Evolutionary conservation across 1,284 basidiomycete species (phyloP).

Genomic region (Ustilago shanxiensis): DNA sequence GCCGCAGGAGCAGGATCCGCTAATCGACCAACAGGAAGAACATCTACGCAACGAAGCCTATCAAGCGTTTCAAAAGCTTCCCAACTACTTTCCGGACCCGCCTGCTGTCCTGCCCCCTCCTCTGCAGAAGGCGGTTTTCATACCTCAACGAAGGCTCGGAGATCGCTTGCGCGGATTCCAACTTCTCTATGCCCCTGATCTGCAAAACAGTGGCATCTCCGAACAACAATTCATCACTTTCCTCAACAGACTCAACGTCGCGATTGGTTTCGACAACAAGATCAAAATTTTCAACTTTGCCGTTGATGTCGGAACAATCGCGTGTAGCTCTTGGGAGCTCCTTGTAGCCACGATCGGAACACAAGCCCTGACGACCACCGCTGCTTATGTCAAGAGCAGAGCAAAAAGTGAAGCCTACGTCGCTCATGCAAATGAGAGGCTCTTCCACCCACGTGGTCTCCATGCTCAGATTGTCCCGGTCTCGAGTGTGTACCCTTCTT

Average conservation of each 20-base stretch:
- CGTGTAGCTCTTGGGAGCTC: slow-evolving; percentile 25
- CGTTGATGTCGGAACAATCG: slow-evolving; percentile 25
- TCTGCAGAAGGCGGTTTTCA: slow-evolving; percentile 22
- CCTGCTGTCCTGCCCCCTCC: slow-evolving; percentile 10
- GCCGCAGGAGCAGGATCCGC: neutral
- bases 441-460: slow-evolving; percentile 24
- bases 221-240: slow-evolving; percentile 23
- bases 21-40: neutral
- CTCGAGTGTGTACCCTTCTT: neutral
- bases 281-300: slow-evolving; percentile 38
- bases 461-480: slow-evolving; percentile 24
- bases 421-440: slow-evolving; percentile 17
- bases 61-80: slow-evolving; percentile 1
- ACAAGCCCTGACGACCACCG: slow-evolving; percentile 22
- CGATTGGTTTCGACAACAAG: slow-evolving; percentile 32
- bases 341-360: slow-evolving; percentile 21
- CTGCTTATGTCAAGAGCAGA: slow-evolving; percentile 18
- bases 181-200: slow-evolving; percentile 23
- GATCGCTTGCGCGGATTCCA: slow-evolving; percentile 32
- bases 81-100: slow-evolving; percentile 11
- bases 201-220: slow-evolving; percentile 9
- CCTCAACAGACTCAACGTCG: slow-evolving; percentile 25
- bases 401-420: slow-evolving; percentile 23
- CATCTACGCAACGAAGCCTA: slow-evolving; percentile 2
- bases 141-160: slow-evolving; percentile 25